phyloP scores from a whole-genome alignment of 2,329 filamentous ascomycete genomes.

The Venturia effusa region DNA sequence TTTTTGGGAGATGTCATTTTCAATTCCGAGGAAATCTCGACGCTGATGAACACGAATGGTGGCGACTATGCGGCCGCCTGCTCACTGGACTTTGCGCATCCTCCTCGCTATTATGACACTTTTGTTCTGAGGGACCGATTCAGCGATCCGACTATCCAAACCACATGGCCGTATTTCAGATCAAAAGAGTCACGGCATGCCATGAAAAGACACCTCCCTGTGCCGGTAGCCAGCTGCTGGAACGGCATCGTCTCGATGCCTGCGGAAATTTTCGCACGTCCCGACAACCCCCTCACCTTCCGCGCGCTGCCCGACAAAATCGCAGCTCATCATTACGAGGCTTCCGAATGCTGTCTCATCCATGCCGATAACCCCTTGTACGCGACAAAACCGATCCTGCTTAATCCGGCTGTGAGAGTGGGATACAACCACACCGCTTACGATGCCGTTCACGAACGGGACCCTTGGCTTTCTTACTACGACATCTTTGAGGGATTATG shows the following conservation, averaged over 20 bases:
- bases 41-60: slow-evolving; percentile 44
- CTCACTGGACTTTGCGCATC: slow-evolving; percentile 47
- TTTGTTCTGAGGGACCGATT: slow-evolving; percentile 47
- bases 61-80: slow-evolving; percentile 53
- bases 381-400: slow-evolving; percentile 43
- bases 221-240: slow-evolving; percentile 57
- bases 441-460: slow-evolving; percentile 14
- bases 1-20: slow-evolving; percentile 57
- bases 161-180: slow-evolving; percentile 50
- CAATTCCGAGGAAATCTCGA: slow-evolving; percentile 45
- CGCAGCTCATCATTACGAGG: slow-evolving; percentile 52
- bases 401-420: slow-evolving; percentile 61
- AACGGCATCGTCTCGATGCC: slow-evolving; percentile 45
- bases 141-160: slow-evolving; percentile 40
- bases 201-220: slow-evolving; percentile 40
- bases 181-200: slow-evolving; percentile 41
- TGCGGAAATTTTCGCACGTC: slow-evolving; percentile 17
- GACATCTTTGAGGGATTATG: slow-evolving; percentile 16
- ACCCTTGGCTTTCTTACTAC: slow-evolving; percentile 13
- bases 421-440: slow-evolving; percentile 42
- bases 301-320: slow-evolving; percentile 54
- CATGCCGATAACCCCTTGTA: slow-evolving; percentile 59
- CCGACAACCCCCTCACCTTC: slow-evolving; percentile 40
- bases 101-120: slow-evolving; percentile 49
- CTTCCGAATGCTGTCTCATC: slow-evolving; percentile 69